A percentile compares a stretch with the other conserved stretches of the same genome.
phyloP scores from a whole-genome alignment of 345 rosid species.

The Lepidium aucheri region DNA sequence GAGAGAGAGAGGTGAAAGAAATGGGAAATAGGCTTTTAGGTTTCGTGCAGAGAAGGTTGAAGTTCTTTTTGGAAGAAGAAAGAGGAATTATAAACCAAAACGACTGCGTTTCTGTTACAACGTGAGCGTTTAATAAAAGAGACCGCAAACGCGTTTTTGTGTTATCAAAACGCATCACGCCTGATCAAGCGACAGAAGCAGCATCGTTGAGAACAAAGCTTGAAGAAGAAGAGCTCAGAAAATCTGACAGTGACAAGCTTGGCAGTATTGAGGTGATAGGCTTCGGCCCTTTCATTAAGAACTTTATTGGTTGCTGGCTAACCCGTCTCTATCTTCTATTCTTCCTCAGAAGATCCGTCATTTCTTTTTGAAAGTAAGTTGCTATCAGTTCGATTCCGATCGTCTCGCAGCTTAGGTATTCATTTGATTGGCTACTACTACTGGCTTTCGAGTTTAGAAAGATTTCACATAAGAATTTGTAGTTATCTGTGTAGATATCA shows the following conservation, averaged over 20 bases:
- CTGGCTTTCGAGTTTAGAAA: not conserved
- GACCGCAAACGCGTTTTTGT: slow-evolving; percentile 1
- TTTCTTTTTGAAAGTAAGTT: slow-evolving; percentile 38
- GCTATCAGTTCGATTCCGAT: not conserved
- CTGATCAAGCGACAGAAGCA: not conserved
- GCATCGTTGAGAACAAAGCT: not conserved
- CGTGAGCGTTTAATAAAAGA: not conserved
- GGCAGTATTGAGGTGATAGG: slow-evolving; percentile 26
- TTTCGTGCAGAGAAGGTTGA: slow-evolving; percentile 23
- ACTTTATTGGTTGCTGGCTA: slow-evolving; percentile 25
- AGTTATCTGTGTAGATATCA: not conserved
- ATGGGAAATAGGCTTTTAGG: not conserved
- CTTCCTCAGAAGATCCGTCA: slow-evolving; percentile 18
- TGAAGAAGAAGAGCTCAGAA: slow-evolving; percentile 2
- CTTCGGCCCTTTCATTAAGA: slow-evolving; percentile 34
- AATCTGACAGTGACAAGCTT: not conserved
- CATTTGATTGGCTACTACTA: not conserved
- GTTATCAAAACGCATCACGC: not conserved
- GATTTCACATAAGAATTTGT: not conserved
- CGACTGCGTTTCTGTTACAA: not conserved
- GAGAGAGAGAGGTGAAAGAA: not conserved
- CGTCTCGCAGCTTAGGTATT: not conserved
- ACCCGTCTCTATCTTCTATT: slow-evolving; percentile 18
- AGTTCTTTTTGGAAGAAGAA: not conserved
- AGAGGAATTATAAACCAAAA: not conserved